Evolutionary conservation across 2,329 filamentous ascomycete species (phyloP).

Genomic region (Dothistroma septosporum): DNA sequence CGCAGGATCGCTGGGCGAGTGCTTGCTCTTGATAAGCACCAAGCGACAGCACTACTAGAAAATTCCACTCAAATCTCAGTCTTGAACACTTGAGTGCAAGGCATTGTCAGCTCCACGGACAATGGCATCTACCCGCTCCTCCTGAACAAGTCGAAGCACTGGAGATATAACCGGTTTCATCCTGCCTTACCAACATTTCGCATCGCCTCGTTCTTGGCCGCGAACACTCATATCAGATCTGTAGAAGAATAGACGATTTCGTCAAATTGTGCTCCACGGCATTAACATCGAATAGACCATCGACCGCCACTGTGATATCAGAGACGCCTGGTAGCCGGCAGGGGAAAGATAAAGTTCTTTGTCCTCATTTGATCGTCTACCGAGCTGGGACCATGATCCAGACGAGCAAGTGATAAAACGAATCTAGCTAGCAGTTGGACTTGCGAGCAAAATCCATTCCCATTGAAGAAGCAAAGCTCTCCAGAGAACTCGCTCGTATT

Average conservation of each 20-base stretch:
- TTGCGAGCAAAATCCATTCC: constrained; percentile 13
- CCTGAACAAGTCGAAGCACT: constrained; percentile 3
- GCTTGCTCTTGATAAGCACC: too few relatives aligned
- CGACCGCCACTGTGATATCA: constrained; percentile 7
- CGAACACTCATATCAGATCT: constrained; percentile 9
- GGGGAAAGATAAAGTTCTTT: constrained; percentile 8
- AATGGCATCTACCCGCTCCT: too few relatives aligned
- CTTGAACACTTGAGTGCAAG: too few relatives aligned
- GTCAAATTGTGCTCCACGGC: constrained; percentile 15
- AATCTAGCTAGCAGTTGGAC: constrained; percentile 13
- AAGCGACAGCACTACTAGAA: too few relatives aligned
- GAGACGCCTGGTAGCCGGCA: constrained; percentile 13
- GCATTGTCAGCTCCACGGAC: too few relatives aligned
- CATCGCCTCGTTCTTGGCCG: constrained; percentile 9
- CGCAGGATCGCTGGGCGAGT: too few relatives aligned
- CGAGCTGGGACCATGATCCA: background rate
- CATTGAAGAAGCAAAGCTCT: constrained; percentile 12
- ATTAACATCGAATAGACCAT: constrained; percentile 16
- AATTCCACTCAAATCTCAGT: too few relatives aligned
- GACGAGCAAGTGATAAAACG: background rate
- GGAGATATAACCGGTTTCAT: constrained; percentile 1
- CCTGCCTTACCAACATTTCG: too few relatives aligned
- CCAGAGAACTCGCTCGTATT: constrained; percentile 12
- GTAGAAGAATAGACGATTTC: constrained; percentile 19
- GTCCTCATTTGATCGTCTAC: constrained; percentile 13